phyloP scores from a whole-genome alignment of 495 filamentous ascomycete species.

The Trichoderma asperelloides region DNA sequence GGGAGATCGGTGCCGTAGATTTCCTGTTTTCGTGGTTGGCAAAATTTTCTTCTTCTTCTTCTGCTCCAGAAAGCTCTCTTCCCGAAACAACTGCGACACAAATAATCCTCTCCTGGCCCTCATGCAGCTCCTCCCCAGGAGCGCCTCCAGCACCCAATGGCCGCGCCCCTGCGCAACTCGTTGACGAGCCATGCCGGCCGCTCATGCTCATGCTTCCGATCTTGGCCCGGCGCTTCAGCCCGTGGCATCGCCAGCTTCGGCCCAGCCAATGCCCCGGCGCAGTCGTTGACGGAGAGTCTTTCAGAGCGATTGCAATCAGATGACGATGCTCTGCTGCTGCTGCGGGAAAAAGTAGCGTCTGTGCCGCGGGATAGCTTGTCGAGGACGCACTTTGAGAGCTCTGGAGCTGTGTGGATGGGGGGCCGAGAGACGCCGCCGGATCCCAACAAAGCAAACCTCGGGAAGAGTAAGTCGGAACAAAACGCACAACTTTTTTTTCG shows the following conservation, averaged over 20 bases:
- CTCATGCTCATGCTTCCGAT: neutral
- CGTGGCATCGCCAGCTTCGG: conserved; percentile 9
- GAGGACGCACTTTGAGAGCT: conserved; percentile 2
- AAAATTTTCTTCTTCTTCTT: too few species aligned
- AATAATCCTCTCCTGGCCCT: neutral
- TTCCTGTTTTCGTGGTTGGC: too few species aligned
- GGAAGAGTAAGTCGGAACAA: conserved; percentile 75
- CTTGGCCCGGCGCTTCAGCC: neutral
- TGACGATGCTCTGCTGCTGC: neutral
- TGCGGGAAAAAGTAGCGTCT: neutral
- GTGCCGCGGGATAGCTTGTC: neutral
- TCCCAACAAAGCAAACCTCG: conserved; percentile 79
- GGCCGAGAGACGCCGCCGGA: conserved; percentile 31
- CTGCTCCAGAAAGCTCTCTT: too few species aligned
- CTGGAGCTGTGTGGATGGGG: conserved; percentile 9
- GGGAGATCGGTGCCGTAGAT: neutral
- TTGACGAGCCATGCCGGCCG: conserved; percentile 1
- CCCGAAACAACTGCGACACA: neutral
- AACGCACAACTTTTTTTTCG: too few species aligned
- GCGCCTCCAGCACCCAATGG: conserved; percentile 4
- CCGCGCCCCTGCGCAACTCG: conserved; percentile 9
- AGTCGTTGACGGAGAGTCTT: neutral
- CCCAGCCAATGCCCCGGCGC: conserved; percentile 8
- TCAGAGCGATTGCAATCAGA: neutral
- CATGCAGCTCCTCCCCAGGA: conserved; percentile 8